Evolutionary conservation across 345 rosid species (phyloP).

Genomic region (Acer yangbiense): DNA sequence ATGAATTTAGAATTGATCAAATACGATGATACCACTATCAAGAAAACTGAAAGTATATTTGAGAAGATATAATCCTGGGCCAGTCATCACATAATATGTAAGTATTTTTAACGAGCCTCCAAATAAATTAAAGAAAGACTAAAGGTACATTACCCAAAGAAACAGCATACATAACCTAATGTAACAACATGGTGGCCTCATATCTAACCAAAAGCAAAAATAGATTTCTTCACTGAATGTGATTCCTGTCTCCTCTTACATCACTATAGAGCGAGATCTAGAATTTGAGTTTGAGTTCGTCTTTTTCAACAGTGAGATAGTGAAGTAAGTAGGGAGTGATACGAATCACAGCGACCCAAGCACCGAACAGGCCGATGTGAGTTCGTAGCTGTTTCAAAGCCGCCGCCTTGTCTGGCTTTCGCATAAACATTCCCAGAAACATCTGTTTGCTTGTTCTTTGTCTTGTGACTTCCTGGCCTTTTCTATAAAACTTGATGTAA

Average conservation of each 20-base stretch:
- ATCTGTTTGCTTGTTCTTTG: slow-evolving; percentile 31
- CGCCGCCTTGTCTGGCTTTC: slow-evolving; percentile 78
- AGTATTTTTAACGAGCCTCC: neutral
- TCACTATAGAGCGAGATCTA: slow-evolving; percentile 24
- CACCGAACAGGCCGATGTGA: slow-evolving; percentile 62
- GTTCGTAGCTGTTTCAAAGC: slow-evolving; percentile 76
- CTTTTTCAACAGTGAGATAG: slow-evolving; percentile 58
- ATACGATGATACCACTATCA: neutral
- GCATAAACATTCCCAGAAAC: slow-evolving; percentile 86
- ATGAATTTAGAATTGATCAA: neutral
- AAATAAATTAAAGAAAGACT: slow-evolving; percentile 3
- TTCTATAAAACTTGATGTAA: too few relatives aligned
- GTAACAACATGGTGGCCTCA: slow-evolving; percentile 4
- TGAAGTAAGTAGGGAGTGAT: slow-evolving; percentile 73
- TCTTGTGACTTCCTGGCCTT: too few relatives aligned
- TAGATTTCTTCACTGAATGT: neutral
- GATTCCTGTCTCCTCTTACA: neutral
- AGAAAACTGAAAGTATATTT: slow-evolving; percentile 17
- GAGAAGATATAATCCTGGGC: neutral
- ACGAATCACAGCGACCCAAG: slow-evolving; percentile 64
- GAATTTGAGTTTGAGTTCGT: slow-evolving; percentile 79
- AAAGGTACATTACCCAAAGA: neutral
- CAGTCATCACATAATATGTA: neutral
- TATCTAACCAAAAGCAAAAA: neutral
- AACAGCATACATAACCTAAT: neutral